Evolutionary conservation across 345 rosid genomes (phyloP).

Genomic region (Sisymbrium irio): DNA sequence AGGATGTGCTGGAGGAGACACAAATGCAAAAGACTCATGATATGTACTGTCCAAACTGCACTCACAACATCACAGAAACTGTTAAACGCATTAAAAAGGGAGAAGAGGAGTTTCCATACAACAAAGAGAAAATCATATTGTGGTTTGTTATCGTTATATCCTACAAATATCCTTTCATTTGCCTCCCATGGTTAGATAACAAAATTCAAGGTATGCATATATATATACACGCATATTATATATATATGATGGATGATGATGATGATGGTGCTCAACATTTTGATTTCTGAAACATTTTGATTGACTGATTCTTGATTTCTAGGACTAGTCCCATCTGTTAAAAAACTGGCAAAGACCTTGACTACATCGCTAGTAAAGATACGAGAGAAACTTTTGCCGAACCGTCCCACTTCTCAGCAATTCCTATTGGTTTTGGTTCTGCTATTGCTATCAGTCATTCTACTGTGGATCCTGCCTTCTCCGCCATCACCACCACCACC

Average conservation of each 20-base stretch:
- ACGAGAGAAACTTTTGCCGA: not conserved
- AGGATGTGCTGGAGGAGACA: not conserved
- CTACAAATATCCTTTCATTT: not conserved
- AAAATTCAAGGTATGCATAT: not conserved
- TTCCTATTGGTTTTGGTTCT: not conserved
- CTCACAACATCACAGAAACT: not conserved
- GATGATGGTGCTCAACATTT: not conserved
- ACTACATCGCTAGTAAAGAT: not conserved
- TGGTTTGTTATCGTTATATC: not conserved
- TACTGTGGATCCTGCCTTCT: not conserved
- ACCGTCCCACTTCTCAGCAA: not conserved
- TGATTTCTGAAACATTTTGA: too few relatives aligned
- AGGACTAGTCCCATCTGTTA: not conserved
- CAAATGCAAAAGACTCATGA: not conserved
- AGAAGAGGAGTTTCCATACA: not conserved
- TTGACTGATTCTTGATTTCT: too few relatives aligned
- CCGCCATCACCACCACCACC: not conserved
- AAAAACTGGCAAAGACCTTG: not conserved
- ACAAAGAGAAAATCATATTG: not conserved
- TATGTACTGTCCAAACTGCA: constrained; percentile 4
- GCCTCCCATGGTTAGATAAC: not conserved
- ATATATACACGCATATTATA: not conserved
- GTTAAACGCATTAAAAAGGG: not conserved
- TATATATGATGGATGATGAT: not conserved
- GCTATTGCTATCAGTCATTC: not conserved